Evolutionary conservation across 2,329 filamentous ascomycete genomes (phyloP).

Genomic region (Monosporascus sp.): DNA sequence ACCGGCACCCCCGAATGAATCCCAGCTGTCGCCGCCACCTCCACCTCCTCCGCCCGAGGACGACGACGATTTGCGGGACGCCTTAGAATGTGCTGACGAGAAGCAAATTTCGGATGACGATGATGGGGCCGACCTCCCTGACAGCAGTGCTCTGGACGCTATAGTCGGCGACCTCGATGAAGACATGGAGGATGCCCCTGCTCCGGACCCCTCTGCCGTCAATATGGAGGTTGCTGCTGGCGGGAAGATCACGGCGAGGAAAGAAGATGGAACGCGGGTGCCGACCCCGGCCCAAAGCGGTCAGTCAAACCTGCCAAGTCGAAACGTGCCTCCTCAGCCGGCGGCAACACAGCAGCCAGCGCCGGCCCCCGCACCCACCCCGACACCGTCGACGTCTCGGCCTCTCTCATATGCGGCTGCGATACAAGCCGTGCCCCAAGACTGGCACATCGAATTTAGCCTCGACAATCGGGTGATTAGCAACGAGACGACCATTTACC

Average conservation of each 20-base stretch:
- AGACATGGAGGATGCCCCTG: conserved; percentile 66
- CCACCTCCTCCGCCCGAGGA: conserved; percentile 51
- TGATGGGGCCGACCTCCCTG: conserved; percentile 54
- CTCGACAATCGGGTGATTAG: conserved; percentile 77
- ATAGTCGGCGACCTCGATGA: conserved; percentile 90
- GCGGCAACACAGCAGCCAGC: conserved; percentile 30
- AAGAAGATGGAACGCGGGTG: conserved; percentile 85
- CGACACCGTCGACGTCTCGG: conserved; percentile 46
- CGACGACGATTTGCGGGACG: conserved; percentile 59
- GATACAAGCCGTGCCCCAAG: conserved; percentile 72
- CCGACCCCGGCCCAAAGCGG: conserved; percentile 67
- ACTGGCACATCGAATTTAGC: conserved; percentile 97
- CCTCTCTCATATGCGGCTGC: conserved; percentile 81
- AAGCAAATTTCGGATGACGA: conserved; percentile 73
- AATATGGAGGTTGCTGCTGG: conserved; percentile 84
- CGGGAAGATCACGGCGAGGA: conserved; percentile 83
- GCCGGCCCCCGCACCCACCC: conserved; percentile 15
- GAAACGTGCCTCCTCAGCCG: conserved; percentile 32
- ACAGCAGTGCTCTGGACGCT: conserved; percentile 66
- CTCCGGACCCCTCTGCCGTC: conserved; percentile 79
- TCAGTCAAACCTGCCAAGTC: conserved; percentile 30
- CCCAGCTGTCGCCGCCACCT: conserved; percentile 44
- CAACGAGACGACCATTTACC: conserved; percentile 93
- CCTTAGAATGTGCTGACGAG: conserved; percentile 90
- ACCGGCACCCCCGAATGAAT: conserved; percentile 42